These are phyloP conservation scores for Curvularia spicifera DNA, from an alignment of 2,329 filamentous ascomycete genomes.

Conservation along the genomic window DNA sequence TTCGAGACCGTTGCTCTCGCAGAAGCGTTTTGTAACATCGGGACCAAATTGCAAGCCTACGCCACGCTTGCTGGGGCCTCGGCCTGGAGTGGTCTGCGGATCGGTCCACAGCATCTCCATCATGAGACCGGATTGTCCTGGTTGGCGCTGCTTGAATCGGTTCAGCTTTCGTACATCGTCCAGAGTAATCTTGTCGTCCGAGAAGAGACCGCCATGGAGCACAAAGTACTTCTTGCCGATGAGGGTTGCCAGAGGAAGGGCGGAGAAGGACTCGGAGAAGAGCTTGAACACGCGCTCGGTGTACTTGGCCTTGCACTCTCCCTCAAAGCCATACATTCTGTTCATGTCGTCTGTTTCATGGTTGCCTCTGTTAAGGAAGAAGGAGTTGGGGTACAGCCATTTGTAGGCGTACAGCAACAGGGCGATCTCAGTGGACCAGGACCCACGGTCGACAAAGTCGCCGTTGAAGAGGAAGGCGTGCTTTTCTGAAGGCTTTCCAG, in stretches of 20 bases:
- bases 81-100: conserved; percentile 82
- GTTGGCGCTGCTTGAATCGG: conserved; percentile 87
- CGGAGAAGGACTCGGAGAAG: conserved; percentile 97
- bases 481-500: conserved; percentile 81
- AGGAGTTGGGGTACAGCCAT: conserved; percentile 83
- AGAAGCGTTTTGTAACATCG: conserved; percentile 95
- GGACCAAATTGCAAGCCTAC: conserved; percentile 97
- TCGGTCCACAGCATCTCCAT: conserved; percentile 99
- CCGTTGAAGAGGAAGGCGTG: conserved; percentile 98
- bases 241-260: conserved; percentile 87
- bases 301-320: conserved; percentile 98
- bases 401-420: conserved; percentile 95
- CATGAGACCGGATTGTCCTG: conserved; percentile 93
- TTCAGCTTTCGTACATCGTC: conserved; percentile 95
- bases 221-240: conserved; percentile 91
- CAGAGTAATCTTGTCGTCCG: conserved; percentile 87
- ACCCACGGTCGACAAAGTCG: conserved; percentile 96
- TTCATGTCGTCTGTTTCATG: conserved; percentile 99
- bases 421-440: conserved; percentile 97
- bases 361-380: conserved; percentile 97
- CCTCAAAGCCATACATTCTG: conserved; percentile 96
- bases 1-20: conserved; percentile 91
- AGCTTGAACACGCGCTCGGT: conserved; percentile 95
- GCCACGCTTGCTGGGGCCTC: conserved; percentile 93
- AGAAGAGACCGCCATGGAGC: conserved; percentile 94